Conservation (phyloP, 768 basidiomycete genomes). For the Lactarius sanguifluus region DNA sequence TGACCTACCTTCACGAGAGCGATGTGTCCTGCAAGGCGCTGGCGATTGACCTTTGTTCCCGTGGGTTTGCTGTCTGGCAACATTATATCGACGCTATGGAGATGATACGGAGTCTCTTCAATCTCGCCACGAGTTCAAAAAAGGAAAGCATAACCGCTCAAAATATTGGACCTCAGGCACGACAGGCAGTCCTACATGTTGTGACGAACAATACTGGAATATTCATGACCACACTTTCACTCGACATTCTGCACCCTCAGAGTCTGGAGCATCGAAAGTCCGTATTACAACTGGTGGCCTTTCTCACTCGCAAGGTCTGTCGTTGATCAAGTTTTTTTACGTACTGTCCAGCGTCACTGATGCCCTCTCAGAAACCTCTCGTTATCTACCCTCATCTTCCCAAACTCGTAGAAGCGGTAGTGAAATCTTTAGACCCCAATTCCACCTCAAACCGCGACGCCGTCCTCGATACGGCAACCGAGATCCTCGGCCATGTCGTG, state of each 20-base stretch:
- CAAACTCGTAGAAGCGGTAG: conserved; percentile 88
- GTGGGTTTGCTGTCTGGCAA: conserved; percentile 94
- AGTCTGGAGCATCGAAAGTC: conserved; percentile 78
- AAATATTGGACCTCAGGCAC: conserved; percentile 73
- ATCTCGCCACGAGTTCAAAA: conserved; percentile 66
- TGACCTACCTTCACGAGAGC: conserved; percentile 73
- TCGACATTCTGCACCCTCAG: conserved; percentile 82
- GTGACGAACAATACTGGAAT: conserved; percentile 80
- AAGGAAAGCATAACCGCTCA: conserved; percentile 70
- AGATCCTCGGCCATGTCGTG: conserved; percentile 93
- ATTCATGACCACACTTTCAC: conserved; percentile 90
- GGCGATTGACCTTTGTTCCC: conserved; percentile 86
- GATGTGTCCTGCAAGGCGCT: conserved; percentile 62
- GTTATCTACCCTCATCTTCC: conserved; percentile 84
- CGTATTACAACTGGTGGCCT: conserved; percentile 90
- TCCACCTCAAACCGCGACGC: conserved; percentile 73
- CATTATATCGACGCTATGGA: conserved; percentile 89
- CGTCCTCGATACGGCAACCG: conserved; percentile 86
- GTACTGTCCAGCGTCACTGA: not conserved
- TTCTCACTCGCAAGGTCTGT: conserved; percentile 83
- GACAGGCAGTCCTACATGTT: conserved; percentile 81
- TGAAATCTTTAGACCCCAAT: conserved; percentile 95
- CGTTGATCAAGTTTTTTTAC: not conserved
- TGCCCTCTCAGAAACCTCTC: conserved; percentile 63
- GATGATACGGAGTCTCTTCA: conserved; percentile 81